phyloP scores from a whole-genome alignment of 2,329 filamentous ascomycete genomes.

The Iodosphaeria phyllophila region DNA sequence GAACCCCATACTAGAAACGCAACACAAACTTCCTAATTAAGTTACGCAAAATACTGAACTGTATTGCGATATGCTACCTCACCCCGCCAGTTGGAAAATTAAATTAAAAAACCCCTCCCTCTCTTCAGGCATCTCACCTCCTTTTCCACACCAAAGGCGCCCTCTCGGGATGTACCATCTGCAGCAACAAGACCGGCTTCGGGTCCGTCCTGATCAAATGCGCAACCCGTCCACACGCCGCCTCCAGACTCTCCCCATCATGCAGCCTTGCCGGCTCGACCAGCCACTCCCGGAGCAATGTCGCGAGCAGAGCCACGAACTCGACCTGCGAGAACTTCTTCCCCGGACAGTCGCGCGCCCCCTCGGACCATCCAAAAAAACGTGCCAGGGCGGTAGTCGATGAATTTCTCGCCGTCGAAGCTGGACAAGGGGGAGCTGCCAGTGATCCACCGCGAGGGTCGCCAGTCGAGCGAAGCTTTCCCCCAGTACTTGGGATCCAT shows the following conservation, averaged over 20 bases:
- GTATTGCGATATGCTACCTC: no score
- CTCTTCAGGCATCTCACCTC: no score
- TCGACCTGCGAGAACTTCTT: constrained; percentile 16
- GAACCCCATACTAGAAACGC: no score
- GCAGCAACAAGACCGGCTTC: constrained; percentile 5
- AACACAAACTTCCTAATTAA: no score
- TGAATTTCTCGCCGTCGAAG: constrained; percentile 6
- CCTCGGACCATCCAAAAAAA: constrained; percentile 14
- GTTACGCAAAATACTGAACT: no score
- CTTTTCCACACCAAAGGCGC: constrained; percentile 6
- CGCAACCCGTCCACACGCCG: constrained; percentile 3
- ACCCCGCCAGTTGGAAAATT: no score
- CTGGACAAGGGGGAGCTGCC: no score
- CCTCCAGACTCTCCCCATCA: constrained; percentile 4
- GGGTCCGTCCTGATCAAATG: constrained; percentile 6
- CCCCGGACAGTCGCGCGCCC: constrained; percentile 11
- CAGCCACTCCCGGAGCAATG: constrained; percentile 4
- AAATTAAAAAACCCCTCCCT: no score
- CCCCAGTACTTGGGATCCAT: constrained; percentile 8
- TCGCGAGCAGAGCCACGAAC: constrained; percentile 9
- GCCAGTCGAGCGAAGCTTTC: constrained; percentile 6
- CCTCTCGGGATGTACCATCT: constrained; percentile 8
- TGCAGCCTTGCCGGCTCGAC: constrained; percentile 4
- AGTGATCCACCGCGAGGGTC: constrained; percentile 7
- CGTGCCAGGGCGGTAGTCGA: constrained; percentile 4